These are phyloP conservation scores for Cadophora sp. DNA, from an alignment of 2,329 filamentous ascomycete genomes.

Conservation along the genomic window DNA sequence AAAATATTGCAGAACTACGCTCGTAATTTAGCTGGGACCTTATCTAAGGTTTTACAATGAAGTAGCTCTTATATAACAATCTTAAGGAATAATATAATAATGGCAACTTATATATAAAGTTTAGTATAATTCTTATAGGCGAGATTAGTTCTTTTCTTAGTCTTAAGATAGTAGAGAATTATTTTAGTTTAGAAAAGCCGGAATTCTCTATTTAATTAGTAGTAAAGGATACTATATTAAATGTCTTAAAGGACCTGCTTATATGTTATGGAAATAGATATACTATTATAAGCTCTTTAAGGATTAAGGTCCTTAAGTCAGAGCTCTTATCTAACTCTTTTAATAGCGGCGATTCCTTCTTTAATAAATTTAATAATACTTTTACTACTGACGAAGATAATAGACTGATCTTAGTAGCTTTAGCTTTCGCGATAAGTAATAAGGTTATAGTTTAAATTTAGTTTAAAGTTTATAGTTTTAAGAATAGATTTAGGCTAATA, in stretches of 20 bases:
- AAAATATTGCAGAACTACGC: not conserved
- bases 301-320: slow-evolving; percentile 17
- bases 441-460: no score
- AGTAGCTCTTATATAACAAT: not conserved
- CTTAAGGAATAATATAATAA: not conserved
- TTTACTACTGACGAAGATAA: not conserved
- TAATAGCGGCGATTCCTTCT: slow-evolving; percentile 15
- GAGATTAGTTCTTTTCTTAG: slow-evolving; percentile 1
- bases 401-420: no score
- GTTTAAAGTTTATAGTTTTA: no score
- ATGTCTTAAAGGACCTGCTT: not conserved
- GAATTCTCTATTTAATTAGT: not conserved
- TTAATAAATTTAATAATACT: slow-evolving; percentile 6
- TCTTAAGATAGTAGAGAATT: not conserved
- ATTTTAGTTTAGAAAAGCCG: not conserved
- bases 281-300: slow-evolving; percentile 1
- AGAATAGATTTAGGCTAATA: no score
- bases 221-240: not conserved
- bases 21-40: not conserved
- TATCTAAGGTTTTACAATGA: not conserved
- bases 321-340: slow-evolving; percentile 12
- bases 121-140: not conserved
- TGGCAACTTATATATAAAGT: not conserved
- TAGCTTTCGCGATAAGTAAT: no score
- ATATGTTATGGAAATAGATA: not conserved